Evolutionary conservation across 805 yeast genomes (phyloP).

Genomic region (Saccharomycopsis vini): DNA sequence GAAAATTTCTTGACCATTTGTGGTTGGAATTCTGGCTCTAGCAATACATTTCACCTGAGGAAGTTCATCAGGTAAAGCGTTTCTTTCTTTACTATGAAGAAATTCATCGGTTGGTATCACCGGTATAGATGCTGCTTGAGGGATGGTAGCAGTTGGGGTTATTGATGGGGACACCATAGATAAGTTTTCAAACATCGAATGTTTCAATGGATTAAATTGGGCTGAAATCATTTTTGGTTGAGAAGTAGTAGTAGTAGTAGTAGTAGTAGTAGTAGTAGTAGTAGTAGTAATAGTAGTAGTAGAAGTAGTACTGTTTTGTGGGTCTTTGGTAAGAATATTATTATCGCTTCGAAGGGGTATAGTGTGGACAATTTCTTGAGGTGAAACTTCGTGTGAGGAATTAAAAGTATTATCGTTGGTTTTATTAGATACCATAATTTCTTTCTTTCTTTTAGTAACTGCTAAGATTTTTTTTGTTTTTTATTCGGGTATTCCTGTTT

Average conservation of each 20-base stretch:
- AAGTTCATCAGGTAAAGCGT: constrained; percentile 25
- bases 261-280: background rate
- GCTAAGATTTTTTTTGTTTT: no score
- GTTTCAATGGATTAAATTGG: background rate
- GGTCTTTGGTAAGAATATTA: background rate
- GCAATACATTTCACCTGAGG: constrained; percentile 65
- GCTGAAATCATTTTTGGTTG: background rate
- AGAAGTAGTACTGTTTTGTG: no score
- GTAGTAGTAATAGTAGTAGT: background rate
- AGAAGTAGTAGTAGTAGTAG: background rate
- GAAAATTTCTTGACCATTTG: constrained; percentile 89
- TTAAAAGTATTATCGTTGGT: no score
- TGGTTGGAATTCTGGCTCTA: constrained; percentile 86
- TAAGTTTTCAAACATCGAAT: constrained; percentile 11
- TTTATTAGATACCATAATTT: no score
- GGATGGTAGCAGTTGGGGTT: constrained; percentile 7
- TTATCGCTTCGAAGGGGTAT: background rate
- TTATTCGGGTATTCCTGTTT: no score
- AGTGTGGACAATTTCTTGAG: no score
- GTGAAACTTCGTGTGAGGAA: no score
- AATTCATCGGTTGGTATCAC: constrained; percentile 8
- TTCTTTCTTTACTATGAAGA: constrained; percentile 4
- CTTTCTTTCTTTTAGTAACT: no score
- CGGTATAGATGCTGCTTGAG: constrained; percentile 5
- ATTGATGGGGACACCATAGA: constrained; percentile 15